A percentile compares a stretch with the other conserved stretches of the same genome.
These are phyloP conservation scores for Apophysomyces elegans DNA, from an alignment of 371 early-diverging fungal species.

Conservation along the genomic window DNA sequence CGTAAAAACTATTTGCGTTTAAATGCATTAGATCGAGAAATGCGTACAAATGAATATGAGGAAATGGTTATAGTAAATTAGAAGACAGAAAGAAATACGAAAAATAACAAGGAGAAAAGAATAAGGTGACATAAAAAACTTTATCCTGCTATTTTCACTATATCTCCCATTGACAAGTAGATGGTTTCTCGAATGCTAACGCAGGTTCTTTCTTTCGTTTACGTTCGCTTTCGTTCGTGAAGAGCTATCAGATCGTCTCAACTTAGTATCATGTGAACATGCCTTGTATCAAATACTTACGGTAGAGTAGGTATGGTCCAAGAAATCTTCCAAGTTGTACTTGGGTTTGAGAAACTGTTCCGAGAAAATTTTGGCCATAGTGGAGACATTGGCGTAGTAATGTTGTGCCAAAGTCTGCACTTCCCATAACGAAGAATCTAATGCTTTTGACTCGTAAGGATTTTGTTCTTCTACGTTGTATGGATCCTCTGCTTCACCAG, in stretches of 20 bases:
- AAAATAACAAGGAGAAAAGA: no score
- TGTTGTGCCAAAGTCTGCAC: conserved; percentile 81
- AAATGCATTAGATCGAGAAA: no score
- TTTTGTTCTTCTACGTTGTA: conserved; percentile 69
- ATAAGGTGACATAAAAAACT: not conserved
- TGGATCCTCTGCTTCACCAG: conserved; percentile 61
- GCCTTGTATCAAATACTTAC: conserved; percentile 28
- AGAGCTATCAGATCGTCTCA: conserved; percentile 49
- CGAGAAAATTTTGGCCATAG: conserved; percentile 81
- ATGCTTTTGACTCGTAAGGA: conserved; percentile 80
- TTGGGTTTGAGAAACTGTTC: conserved; percentile 86
- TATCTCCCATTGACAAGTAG: conserved; percentile 38
- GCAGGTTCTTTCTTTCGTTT: conserved; percentile 75
- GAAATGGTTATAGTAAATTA: no score
- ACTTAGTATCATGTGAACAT: not conserved
- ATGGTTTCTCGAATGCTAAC: conserved; percentile 65
- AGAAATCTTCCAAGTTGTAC: conserved; percentile 90
- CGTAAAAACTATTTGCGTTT: no score
- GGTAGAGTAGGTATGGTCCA: conserved; percentile 91
- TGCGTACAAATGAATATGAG: no score
- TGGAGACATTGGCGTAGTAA: conserved; percentile 84
- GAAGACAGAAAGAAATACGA: no score
- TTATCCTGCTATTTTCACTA: conserved; percentile 18
- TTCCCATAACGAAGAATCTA: conserved; percentile 94
- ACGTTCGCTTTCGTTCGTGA: conserved; percentile 68